phyloP scores from a whole-genome alignment of 2,329 filamentous ascomycete species.

The Exophiala sp. region DNA sequence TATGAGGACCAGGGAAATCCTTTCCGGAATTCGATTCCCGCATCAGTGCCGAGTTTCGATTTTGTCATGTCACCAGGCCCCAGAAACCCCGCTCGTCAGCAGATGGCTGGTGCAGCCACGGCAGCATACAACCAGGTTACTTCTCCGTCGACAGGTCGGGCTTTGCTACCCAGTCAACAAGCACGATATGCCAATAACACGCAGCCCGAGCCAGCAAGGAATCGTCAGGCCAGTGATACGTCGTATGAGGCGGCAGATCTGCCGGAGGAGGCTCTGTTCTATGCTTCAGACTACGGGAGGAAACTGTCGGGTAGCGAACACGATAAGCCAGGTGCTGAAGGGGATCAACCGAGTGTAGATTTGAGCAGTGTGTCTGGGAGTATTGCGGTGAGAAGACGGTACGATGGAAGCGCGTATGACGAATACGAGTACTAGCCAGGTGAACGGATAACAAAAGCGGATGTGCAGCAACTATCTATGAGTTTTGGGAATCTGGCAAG shows the following conservation, averaged over 20 bases:
- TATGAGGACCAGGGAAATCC: constrained; percentile 28
- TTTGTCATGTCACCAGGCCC: constrained; percentile 17
- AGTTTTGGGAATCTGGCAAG: background rate
- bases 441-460: background rate
- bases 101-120: constrained; percentile 14
- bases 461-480: background rate
- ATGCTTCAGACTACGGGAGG: constrained; percentile 11
- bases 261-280: constrained; percentile 15
- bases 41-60: constrained; percentile 25
- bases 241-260: constrained; percentile 17
- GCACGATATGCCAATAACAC: constrained; percentile 25
- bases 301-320: constrained; percentile 17
- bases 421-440: constrained; percentile 20
- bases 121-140: constrained; percentile 18
- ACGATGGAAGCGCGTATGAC: constrained; percentile 31
- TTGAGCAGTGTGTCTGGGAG: constrained; percentile 28
- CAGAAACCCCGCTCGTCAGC: constrained; percentile 16
- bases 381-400: constrained; percentile 28
- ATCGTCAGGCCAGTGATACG: constrained; percentile 10
- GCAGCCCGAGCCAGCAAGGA: constrained; percentile 1
- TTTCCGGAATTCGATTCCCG: constrained; percentile 26
- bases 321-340: constrained; percentile 26
- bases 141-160: constrained; percentile 26
- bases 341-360: constrained; percentile 22
- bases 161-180: constrained; percentile 34